Base-by-base conservation (phyloP, 257 asterid species). In the Lycium barbarum region DNA sequence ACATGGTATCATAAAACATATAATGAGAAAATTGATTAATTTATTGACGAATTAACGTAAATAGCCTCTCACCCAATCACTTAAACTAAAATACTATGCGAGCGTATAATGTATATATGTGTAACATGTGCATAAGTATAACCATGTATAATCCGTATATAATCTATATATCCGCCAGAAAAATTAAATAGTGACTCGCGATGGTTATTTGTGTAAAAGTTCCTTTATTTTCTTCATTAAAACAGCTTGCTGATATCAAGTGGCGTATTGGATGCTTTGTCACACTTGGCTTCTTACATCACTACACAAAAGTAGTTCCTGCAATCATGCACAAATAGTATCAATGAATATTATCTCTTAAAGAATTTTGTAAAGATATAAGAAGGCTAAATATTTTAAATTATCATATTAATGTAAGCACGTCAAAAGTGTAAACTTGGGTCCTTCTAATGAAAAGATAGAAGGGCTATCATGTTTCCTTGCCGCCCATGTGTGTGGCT, bases 391-490 rank as follows among this genome's bases (percentile, higher is more conserved):
- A 76, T 76, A 76, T 13, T 76, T 7, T 14, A 76, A 76, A 13
- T 51, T 51, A 76, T 76, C 82, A 2, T 74, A 13, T 26, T 51
- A 22, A 13, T 53, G 49, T 53, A 20, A 5, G 58, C 81, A 74
- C 62, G 82, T 76, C 82, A 53, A 76, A 76, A 76, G 82, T 51
- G 47, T 3, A 22, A 76, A n/a, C 22, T 76, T 76, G 26, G 45
- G 63, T 53, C 14, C 26, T 76, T 49, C 13, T 74, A 49, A 22
- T 5, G 80, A 72, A 72, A 35, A 26, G 47, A 10, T 12, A 12
- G 33, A 20, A 6, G 76, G 76, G 51, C 36, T 7, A 76, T 76
- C 45, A 76, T 51, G 82, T 8, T 68, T 76, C 5, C 47, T 76
- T 51, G 45, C 14, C 82, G 15, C 82, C 65, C 82, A 76, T 76